Evolutionary conservation across 768 basidiomycete genomes (phyloP), one percentile per base, ranked within the genome.

Genomic region (Pulveroboletus sp.): DNA sequence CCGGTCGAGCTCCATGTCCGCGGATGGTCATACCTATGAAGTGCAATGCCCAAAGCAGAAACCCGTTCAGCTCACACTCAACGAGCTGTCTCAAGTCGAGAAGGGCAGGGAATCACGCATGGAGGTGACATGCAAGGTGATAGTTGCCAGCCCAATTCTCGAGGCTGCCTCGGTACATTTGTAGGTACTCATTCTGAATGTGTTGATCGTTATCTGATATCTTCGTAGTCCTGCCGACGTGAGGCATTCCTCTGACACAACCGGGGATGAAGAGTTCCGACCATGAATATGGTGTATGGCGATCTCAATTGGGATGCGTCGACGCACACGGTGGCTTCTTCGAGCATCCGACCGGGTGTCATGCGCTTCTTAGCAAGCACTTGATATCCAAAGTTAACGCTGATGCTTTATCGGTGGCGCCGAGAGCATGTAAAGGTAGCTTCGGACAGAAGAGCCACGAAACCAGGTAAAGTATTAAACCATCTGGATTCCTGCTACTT

Each of bases 351-450:
- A 17, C 47, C 10, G 8, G 47, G 38, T 63, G 65, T 41, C 47
- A 47, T 36, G 63, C 59, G 0, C 62, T 63, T 51, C 45, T 55
- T 11, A 57, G 46, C 51, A 32, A 41, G 27, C 52, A 57, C 21
- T 26, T 63, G 44, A 27, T 28, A 26, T 14, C 39, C 1, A 35
- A 46, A 8, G 26, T 7, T 11, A 28, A 50, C 8, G 14, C 4
- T 9, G 27, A 40, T 7, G 21, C 11, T 21, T 33, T 39, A 8
- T 8, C 21, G 30, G 49, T 41, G 21, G 45, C n/a, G 27, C 31
- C 35, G 8, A 50, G 37, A 18, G 41, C 42, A 35, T 38, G 30
- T 30, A n/a, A 26, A 41, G 46, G 8, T 26, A 17, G 2, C 5
- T 39, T 38, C 15, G 10, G 18, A 37, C 33, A 39, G n/a, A 14